phyloP scores from a whole-genome alignment of 108 stramenopile species.

The Skeletonema marinoi region DNA sequence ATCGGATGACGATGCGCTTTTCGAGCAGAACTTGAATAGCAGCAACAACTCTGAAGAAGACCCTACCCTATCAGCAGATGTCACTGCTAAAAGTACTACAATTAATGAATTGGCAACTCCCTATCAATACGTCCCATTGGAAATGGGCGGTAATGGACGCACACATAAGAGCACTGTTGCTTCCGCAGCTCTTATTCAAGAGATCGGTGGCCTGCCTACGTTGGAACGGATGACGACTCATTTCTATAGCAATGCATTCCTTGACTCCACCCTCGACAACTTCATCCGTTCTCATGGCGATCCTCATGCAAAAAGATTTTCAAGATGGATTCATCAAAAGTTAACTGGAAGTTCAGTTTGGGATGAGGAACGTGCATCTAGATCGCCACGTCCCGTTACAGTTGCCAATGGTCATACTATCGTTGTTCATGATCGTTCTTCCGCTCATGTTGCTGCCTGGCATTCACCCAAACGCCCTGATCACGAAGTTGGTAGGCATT shows the following conservation, averaged over 20 bases:
- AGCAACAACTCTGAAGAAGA: neutral
- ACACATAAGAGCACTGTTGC: constrained; percentile 44
- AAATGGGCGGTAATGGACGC: constrained; percentile 48
- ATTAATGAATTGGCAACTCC: neutral
- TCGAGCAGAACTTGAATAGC: neutral
- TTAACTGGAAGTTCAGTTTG: constrained; percentile 60
- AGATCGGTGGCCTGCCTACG: constrained; percentile 52
- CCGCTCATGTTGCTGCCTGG: constrained; percentile 78
- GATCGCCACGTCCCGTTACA: constrained; percentile 21
- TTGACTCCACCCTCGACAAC: constrained; percentile 62
- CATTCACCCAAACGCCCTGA: constrained; percentile 60
- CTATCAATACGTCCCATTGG: constrained; percentile 51
- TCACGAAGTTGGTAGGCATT: constrained; percentile 57
- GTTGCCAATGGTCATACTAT: constrained; percentile 14
- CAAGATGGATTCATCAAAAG: constrained; percentile 78
- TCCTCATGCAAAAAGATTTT: constrained; percentile 69
- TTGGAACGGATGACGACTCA: constrained; percentile 51
- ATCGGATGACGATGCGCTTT: neutral
- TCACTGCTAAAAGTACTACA: neutral
- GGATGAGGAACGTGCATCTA: constrained; percentile 55
- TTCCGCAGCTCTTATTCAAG: constrained; percentile 38
- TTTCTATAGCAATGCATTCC: constrained; percentile 67
- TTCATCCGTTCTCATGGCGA: constrained; percentile 69
- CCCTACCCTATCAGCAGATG: neutral
- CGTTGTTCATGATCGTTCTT: constrained; percentile 68